Base-by-base conservation (phyloP, 129 eudicot genomes). In the Apium graveolens region DNA sequence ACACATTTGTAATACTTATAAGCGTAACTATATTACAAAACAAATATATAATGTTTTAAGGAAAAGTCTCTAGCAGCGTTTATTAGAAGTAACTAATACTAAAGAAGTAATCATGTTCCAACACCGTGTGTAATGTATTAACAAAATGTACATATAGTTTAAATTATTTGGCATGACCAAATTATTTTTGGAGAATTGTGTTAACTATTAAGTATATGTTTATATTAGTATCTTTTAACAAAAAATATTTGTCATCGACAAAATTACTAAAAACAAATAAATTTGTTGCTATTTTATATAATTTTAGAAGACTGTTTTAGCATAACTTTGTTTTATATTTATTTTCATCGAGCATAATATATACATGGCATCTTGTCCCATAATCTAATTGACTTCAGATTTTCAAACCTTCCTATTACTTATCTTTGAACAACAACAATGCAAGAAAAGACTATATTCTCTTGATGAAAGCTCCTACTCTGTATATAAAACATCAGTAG, bases 381-480 rank as follows among this genome's bases (percentile, higher is more conserved):
- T 49, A 70, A 31, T 75, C 42, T 16, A 48, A 35, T 31, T 41
- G 55, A 24, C 70, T 57, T 57, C 35, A 49, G 39, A 55, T 72
- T 72, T 37, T 60, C 68, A 60, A 60, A 60, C 76, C 18, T n/a
- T 7, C 74, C 35, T 29, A 57, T n/a, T 55, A 21, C 29, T 21
- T 12, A 57, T 27, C 79, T 76, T 51, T 24, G 72, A 76, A 37
- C 57, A 6, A 37, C 24, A 11, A 4, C 65, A 57, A 29, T 12
- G 72, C 39, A 66, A 34, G 46, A 39, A 57, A n/a, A n/a, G n/a
- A n/a, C n/a, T n/a, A n/a, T 3, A n/a, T 53, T 6, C 21, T 43
- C 70, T 68, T 78, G 81, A 78, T 74, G 9, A 45, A 71, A 32
- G 63, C 69, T 41, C 63, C 20, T 70, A 29, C 32, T 35, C 18